phyloP scores from a whole-genome alignment of 2,329 filamentous ascomycete species.

The Claviceps sp. region DNA sequence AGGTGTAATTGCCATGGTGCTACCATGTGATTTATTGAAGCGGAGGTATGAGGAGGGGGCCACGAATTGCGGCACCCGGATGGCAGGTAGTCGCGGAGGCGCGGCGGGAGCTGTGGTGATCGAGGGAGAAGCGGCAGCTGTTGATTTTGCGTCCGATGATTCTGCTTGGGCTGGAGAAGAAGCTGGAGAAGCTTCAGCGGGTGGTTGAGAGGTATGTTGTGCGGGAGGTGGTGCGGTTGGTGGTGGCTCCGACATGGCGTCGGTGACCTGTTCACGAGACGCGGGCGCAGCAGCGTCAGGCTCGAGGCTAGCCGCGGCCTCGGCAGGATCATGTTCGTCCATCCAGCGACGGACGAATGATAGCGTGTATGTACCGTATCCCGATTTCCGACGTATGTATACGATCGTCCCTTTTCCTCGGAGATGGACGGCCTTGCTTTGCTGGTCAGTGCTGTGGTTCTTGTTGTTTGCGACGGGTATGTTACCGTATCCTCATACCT shows the following conservation, averaged over 20 bases:
- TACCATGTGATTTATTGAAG: slow-evolving; percentile 21
- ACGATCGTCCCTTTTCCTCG: not conserved
- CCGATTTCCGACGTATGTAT: not conserved
- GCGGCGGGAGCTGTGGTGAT: not conserved
- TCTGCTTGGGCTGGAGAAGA: not conserved
- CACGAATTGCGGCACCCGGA: slow-evolving; percentile 39
- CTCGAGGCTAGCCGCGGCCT: slow-evolving; percentile 5
- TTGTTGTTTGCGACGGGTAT: not conserved
- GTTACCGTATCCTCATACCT: no score
- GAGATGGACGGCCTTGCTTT: not conserved
- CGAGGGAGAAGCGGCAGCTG: not conserved
- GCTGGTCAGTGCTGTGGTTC: not conserved
- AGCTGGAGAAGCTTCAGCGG: not conserved
- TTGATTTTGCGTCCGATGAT: not conserved
- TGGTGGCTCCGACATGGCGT: slow-evolving; percentile 6
- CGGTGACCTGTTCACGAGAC: slow-evolving; percentile 10
- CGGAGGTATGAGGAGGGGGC: slow-evolving; percentile 47
- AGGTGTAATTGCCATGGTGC: slow-evolving; percentile 19
- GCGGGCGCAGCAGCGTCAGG: not conserved
- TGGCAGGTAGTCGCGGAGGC: slow-evolving; percentile 8
- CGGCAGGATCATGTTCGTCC: slow-evolving; percentile 7
- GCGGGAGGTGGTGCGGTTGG: slow-evolving; percentile 3
- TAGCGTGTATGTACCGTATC: not conserved
- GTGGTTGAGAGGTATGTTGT: slow-evolving; percentile 1
- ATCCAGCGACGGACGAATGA: slow-evolving; percentile 3